Evolutionary conservation across 108 stramenopile species (phyloP).

Genomic region (Nitzschia sp.): DNA sequence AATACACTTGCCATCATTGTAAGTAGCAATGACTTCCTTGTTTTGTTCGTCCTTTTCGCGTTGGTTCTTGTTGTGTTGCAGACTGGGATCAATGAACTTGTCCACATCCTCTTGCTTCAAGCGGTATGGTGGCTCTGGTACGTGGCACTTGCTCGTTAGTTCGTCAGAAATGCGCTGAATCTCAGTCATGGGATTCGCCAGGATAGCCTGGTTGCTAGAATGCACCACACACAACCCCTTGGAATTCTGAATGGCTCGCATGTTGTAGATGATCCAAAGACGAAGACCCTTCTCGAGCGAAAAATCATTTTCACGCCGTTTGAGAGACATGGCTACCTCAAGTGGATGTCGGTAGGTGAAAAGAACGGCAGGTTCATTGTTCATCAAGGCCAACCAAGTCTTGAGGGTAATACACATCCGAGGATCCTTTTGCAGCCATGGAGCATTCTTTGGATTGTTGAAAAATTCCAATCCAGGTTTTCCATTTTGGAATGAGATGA

Average conservation of each 20-base stretch:
- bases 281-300: slow-evolving; percentile 67
- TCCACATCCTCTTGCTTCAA: slow-evolving; percentile 66
- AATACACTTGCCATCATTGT: slow-evolving; percentile 53
- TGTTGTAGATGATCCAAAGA: slow-evolving; percentile 89
- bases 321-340: slow-evolving; percentile 87
- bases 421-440: slow-evolving; percentile 92
- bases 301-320: slow-evolving; percentile 53
- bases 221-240: slow-evolving; percentile 70
- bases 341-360: slow-evolving; percentile 93
- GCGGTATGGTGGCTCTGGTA: slow-evolving; percentile 58
- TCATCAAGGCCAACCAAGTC: slow-evolving; percentile 79
- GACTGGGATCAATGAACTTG: slow-evolving; percentile 73
- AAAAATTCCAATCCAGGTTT: slow-evolving; percentile 56
- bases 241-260: slow-evolving; percentile 75
- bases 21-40: slow-evolving; percentile 38
- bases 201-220: slow-evolving; percentile 74
- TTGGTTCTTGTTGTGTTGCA: slow-evolving; percentile 75
- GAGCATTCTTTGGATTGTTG: slow-evolving; percentile 61
- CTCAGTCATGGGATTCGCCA: slow-evolving; percentile 67
- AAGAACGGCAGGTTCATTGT: slow-evolving; percentile 76
- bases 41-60: slow-evolving; percentile 12
- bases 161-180: slow-evolving; percentile 75
- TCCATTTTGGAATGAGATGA: slow-evolving; percentile 54
- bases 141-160: slow-evolving; percentile 63
- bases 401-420: slow-evolving; percentile 87